Evolutionary conservation across 2,329 filamentous ascomycete species (phyloP), one percentile per base, ranked within the genome.

Genomic region (Colletotrichum viniferum): DNA sequence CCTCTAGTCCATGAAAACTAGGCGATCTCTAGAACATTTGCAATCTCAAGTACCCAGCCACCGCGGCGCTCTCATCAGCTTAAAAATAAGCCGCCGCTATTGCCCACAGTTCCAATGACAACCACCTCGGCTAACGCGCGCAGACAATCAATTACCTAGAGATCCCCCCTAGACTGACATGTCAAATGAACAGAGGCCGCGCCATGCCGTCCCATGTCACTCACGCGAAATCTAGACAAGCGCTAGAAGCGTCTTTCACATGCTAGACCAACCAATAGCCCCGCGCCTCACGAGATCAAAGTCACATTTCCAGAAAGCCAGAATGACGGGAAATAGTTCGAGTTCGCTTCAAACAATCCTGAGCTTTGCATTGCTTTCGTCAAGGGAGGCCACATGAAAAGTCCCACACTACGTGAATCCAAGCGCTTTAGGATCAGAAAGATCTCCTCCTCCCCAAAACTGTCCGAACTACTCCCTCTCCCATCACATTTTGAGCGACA

Each of bases 1-100:
- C 0, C 18, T 12, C 38, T 7, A 21, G 38, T 0, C 0, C 38
- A 43, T 0, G 38, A 48, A 48, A 48, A 48, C 0, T 4, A 1
- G 38, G 38, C 38, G 38, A 5, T 21, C 18, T n/a, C 38, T 12
- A n/a, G 9, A 48, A 48, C 18, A 4, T 48, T 48, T 52, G 43
- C 10, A 13, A 52, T 52, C n/a, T 52, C n/a, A 7, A 52, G 4
- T 4, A 21, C n/a, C 43, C n/a, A 13, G 43, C 43, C n/a, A 48
- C n/a, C 0, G 43, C 43, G 10, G n/a, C 43, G 43, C 43, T 48
- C 10, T 12, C 9, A n/a, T 21, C 5, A 7, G 14, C 2, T 43
- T 48, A 48, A 21, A 13, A 48, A 12, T 4, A 48, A 21, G 43
- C 18, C 6, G 1, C n/a, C 43, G 38, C n/a, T 0, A 12, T 13